These are phyloP conservation scores for Lactarius hengduanensis DNA, from an alignment of 768 basidiomycete genomes.

Conservation along the genomic window DNA sequence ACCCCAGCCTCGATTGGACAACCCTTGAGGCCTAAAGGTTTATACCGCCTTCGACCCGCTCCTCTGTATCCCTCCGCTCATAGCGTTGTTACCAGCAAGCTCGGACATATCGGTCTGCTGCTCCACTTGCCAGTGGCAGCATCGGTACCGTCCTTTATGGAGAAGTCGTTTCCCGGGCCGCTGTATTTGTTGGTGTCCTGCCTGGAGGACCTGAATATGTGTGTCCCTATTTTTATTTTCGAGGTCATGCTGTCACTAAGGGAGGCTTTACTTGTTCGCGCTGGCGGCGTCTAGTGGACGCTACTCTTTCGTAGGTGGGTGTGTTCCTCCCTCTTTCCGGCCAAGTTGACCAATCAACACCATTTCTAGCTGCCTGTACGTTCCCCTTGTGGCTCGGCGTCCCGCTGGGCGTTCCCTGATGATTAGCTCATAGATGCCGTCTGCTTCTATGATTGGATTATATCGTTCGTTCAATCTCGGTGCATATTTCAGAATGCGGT, in stretches of 20 bases:
- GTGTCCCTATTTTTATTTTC: not conserved
- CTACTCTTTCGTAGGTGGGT: slow-evolving; percentile 16
- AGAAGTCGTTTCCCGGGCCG: not conserved
- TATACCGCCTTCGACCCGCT: not conserved
- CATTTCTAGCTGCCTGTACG: slow-evolving; percentile 18
- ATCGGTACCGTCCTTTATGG: not conserved
- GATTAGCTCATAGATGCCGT: slow-evolving; percentile 12
- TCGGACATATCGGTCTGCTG: not conserved
- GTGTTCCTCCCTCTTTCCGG: not conserved
- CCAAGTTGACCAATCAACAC: not conserved
- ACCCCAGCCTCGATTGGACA: not conserved
- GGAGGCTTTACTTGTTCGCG: not conserved
- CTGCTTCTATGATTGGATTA: slow-evolving; percentile 29
- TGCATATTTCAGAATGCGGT: not conserved
- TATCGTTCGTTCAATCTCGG: slow-evolving; percentile 18
- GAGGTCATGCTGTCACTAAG: not conserved
- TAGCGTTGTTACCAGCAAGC: not conserved
- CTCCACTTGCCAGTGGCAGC: not conserved
- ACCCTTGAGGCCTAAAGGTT: not conserved
- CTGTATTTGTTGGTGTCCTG: not conserved
- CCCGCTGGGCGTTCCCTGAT: not conserved
- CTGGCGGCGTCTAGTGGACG: slow-evolving; percentile 14
- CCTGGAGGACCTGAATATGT: not conserved
- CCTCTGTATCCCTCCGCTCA: not conserved
- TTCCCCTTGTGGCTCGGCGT: not conserved